Percentiles rank a stretch among this genome's conserved stretches.
Evolutionary conservation across 495 filamentous ascomycete genomes (phyloP).

Genomic region (Xylaria bambusicola): DNA sequence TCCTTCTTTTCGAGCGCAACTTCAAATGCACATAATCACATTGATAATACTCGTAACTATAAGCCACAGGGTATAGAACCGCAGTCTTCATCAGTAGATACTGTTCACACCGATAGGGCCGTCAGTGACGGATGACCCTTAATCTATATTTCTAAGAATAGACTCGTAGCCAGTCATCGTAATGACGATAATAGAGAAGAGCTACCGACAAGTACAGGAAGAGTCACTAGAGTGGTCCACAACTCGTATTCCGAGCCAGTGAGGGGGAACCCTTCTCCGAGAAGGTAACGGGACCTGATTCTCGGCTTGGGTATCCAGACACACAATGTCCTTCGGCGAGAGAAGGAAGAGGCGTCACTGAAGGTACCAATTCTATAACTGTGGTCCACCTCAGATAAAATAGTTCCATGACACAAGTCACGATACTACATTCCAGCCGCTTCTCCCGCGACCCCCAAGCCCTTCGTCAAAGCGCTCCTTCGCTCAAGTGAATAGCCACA

Average conservation of each 20-base stretch:
- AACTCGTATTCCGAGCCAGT: no score
- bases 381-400: no score
- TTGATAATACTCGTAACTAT: no score
- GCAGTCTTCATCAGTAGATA: no score
- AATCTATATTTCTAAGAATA: neutral
- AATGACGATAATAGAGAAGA: no score
- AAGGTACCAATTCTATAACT: slow-evolving; percentile 1
- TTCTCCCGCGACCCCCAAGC: neutral
- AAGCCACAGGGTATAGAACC: no score
- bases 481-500: no score
- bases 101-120: no score
- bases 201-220: neutral
- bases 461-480: no score
- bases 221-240: neutral
- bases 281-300: neutral
- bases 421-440: neutral
- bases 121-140: neutral
- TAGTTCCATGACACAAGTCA: no score
- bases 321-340: neutral
- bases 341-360: slow-evolving; percentile 1
- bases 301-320: neutral
- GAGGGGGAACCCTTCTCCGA: neutral
- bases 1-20: no score
- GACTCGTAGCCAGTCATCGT: neutral
- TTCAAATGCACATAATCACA: no score